phyloP scores from a whole-genome alignment of 441 rosid genomes.

The Capsella rubella region DNA sequence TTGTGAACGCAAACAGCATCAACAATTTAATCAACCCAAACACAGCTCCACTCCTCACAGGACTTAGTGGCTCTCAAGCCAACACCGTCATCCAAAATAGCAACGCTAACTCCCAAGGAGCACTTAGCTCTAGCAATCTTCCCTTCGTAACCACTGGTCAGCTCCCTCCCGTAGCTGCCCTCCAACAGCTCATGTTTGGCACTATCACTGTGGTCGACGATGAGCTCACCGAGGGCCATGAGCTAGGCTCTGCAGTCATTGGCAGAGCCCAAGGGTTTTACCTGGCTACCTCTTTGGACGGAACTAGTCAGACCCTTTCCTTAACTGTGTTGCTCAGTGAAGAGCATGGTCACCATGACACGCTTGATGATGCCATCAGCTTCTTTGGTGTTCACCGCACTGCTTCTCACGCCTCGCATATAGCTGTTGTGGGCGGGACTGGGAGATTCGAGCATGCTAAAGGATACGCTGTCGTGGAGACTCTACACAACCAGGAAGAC shows the following conservation, averaged over 20 bases:
- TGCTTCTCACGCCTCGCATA: conserved; percentile 56
- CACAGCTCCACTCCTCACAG: conserved; percentile 60
- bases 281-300: conserved; percentile 65
- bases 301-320: conserved; percentile 63
- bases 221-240: conserved; percentile 63
- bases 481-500: conserved; percentile 51
- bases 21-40: conserved; percentile 53
- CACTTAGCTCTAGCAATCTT: conserved; percentile 47
- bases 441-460: conserved; percentile 62
- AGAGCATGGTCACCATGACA: conserved; percentile 47
- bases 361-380: conserved; percentile 53
- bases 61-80: conserved; percentile 58
- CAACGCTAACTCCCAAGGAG: conserved; percentile 46
- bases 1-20: conserved; percentile 49
- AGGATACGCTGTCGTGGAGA: conserved; percentile 63
- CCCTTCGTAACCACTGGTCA: conserved; percentile 69
- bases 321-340: conserved; percentile 56
- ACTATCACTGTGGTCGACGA: conserved; percentile 65
- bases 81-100: conserved; percentile 52
- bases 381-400: conserved; percentile 70
- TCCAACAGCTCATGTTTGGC: conserved; percentile 67
- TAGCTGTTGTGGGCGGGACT: conserved; percentile 66
- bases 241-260: conserved; percentile 56
- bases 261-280: conserved; percentile 72
- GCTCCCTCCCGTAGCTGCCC: conserved; percentile 60